These are phyloP conservation scores for Starmerella asiatica DNA, from an alignment of 805 yeast genomes.

Conservation along the genomic window DNA sequence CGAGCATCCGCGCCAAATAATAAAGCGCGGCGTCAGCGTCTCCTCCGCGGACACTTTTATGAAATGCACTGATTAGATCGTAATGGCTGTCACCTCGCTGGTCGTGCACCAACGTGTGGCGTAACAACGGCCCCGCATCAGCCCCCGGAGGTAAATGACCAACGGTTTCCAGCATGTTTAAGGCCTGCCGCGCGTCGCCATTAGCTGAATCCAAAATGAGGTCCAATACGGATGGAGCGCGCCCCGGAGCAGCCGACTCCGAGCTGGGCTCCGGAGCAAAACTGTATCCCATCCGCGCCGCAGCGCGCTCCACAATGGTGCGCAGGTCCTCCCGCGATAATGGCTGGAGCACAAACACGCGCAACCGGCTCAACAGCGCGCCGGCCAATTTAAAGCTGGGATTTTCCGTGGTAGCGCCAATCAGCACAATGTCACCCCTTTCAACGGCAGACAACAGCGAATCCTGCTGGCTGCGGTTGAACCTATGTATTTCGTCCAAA, in stretches of 20 bases:
- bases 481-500: constrained; percentile 87
- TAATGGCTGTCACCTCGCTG: constrained; percentile 84
- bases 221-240: no score
- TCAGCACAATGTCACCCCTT: constrained; percentile 60
- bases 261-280: constrained; percentile 35
- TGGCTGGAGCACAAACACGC: constrained; percentile 55
- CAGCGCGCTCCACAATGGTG: constrained; percentile 44
- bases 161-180: constrained; percentile 61
- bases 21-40: constrained; percentile 82
- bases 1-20: constrained; percentile 75
- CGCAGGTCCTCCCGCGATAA: constrained; percentile 38
- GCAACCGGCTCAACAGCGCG: constrained; percentile 74
- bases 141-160: constrained; percentile 21
- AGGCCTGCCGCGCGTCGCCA: constrained; percentile 80
- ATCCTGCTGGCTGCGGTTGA: constrained; percentile 79
- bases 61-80: constrained; percentile 91
- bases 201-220: constrained; percentile 59
- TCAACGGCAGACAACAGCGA: constrained; percentile 73
- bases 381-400: constrained; percentile 71
- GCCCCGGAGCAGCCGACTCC: background rate
- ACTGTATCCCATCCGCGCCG: constrained; percentile 38
- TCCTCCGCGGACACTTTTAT: constrained; percentile 80
- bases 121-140: constrained; percentile 28
- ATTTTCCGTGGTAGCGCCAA: constrained; percentile 97
- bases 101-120: constrained; percentile 56